Evolutionary conservation across 257 asterid genomes (phyloP).

Genomic region (Agastache rugosa): DNA sequence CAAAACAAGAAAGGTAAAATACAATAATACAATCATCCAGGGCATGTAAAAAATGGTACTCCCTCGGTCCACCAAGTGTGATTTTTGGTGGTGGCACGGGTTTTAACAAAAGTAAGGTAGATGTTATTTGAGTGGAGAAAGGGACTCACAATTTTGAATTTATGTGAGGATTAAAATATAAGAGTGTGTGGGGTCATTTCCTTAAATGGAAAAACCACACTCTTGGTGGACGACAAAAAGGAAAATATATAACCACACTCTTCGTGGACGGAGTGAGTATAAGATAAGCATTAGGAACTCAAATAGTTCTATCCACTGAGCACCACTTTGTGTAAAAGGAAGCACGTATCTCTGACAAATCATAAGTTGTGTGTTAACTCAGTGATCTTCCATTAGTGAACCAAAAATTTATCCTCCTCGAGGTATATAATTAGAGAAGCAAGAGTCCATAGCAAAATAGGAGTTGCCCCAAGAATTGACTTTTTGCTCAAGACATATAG

Average conservation of each 20-base stretch:
- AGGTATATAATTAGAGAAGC: background rate
- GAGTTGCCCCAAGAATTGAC: background rate
- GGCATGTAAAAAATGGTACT: background rate
- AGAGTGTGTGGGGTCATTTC: too few relatives aligned
- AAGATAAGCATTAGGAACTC: background rate
- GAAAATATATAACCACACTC: too few relatives aligned
- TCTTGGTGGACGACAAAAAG: too few relatives aligned
- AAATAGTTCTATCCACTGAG: background rate
- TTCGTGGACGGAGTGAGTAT: too few relatives aligned
- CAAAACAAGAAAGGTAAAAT: conserved; percentile 6
- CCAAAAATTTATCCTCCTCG: background rate
- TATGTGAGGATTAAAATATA: too few relatives aligned
- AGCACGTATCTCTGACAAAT: background rate
- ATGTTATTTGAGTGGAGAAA: too few relatives aligned
- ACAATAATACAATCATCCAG: background rate
- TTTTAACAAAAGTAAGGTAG: too few relatives aligned
- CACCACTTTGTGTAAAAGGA: background rate
- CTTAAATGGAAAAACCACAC: too few relatives aligned
- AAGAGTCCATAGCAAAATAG: background rate
- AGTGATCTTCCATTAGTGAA: background rate
- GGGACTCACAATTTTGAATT: too few relatives aligned
- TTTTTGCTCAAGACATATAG: background rate
- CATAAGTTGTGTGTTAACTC: background rate
- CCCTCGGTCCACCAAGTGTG: too few relatives aligned
- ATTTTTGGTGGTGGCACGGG: too few relatives aligned